Evolutionary conservation across 768 basidiomycete species (phyloP), one percentile per base, ranked within the genome.

Genomic region (Pulveroboletus ravenelii): DNA sequence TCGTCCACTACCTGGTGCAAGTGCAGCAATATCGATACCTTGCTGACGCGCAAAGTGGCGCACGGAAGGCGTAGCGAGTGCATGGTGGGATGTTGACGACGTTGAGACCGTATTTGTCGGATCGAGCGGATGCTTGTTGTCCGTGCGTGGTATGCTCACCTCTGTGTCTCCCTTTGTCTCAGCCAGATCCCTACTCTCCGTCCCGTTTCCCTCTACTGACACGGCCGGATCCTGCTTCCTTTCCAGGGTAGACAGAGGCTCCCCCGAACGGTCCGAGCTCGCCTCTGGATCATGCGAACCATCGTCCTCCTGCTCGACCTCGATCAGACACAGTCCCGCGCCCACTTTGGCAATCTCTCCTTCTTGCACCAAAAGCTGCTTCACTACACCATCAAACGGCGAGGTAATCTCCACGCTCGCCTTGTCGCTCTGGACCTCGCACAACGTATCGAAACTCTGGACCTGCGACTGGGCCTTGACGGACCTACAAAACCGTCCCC

Each of bases 351-450:
- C 89, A 15, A 93, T 76, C 62, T 89, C 80, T 17, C 91, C 91
- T 63, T 90, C 89, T 55, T 83, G 70, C 15, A 91, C 89, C 1
- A 89, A 73, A 6, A 93, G 67, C 55, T 87, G 77, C 53, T 78
- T 82, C 41, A 93, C 72, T 30, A 82, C 71, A 6, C 91, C 91
- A 37, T 91, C 85, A 60, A 78, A 92, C 2, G 91, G 91, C 50
- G 85, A 86, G 3, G 91, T 93, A 48, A 94, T 92, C 67, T 93
- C 91, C 23, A 93, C 90, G 66, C 82, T 87, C 1, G 89, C 90
- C 66, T 93, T 93, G 78, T 93, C 90, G 54, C 84, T 87, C 70
- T 92, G 89, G 3, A 93, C 89, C 54, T 93, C 90, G 61, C 88
- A 90, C 5, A 92, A 72, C 15, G 76, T 67, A 42, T 88, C 87